These are phyloP conservation scores for Phytophthora megakarya DNA, from an alignment of 352 stramenopile genomes.

Conservation along the genomic window DNA sequence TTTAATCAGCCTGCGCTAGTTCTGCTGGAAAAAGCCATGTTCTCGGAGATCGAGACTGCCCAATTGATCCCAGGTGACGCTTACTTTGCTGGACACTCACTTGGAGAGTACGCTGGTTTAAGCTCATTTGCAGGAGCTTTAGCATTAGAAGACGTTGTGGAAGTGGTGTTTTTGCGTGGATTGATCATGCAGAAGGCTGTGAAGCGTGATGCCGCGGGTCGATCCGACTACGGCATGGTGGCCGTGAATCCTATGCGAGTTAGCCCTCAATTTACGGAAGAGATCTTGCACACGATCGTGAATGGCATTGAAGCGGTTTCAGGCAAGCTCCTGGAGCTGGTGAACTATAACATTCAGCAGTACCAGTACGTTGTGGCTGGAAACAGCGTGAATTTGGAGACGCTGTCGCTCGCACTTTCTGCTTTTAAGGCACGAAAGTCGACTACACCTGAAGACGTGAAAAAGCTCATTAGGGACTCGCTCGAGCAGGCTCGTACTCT, in stretches of 20 bases:
- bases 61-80: conserved; percentile 75
- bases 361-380: conserved; percentile 87
- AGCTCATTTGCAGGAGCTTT: conserved; percentile 77
- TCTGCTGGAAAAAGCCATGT: conserved; percentile 84
- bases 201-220: conserved; percentile 55
- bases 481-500: conserved; percentile 57
- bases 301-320: conserved; percentile 62
- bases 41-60: conserved; percentile 76
- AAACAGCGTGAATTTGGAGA: conserved; percentile 82
- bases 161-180: conserved; percentile 88
- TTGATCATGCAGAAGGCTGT: conserved; percentile 69
- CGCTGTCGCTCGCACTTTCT: conserved; percentile 69
- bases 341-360: conserved; percentile 90
- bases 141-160: conserved; percentile 71
- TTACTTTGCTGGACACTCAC: conserved; percentile 85
- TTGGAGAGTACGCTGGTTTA: conserved; percentile 87
- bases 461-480: conserved; percentile 58
- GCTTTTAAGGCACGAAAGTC: conserved; percentile 52
- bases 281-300: conserved; percentile 72
- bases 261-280: conserved; percentile 70
- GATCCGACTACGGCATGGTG: conserved; percentile 90
- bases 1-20: conserved; percentile 87
- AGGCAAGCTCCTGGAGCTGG: conserved; percentile 80
- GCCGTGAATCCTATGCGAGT: conserved; percentile 79
- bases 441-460: conserved; percentile 47